Conservation (phyloP, 148 eudicot genomes). For the Cornus controversa region DNA sequence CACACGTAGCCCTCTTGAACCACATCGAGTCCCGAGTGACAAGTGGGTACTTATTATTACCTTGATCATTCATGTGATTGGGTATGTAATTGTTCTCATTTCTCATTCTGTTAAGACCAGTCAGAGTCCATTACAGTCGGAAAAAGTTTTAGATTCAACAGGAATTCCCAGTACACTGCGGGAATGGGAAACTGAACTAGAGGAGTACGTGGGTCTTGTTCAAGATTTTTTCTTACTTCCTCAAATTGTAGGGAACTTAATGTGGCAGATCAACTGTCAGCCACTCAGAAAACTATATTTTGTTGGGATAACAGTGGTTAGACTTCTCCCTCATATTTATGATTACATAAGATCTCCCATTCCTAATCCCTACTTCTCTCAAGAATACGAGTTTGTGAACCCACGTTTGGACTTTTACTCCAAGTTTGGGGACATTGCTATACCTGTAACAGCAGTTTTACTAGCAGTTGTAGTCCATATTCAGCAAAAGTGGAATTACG, state of each 20-base stretch:
- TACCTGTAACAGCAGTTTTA: constrained; percentile 48
- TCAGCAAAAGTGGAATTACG: constrained; percentile 78
- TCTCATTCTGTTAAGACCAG: constrained; percentile 45
- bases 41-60: constrained; percentile 51
- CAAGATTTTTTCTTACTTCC: constrained; percentile 90
- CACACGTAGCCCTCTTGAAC: constrained; percentile 42
- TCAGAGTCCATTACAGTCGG: constrained; percentile 37
- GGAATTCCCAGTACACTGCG: constrained; percentile 39
- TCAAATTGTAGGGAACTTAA: constrained; percentile 68
- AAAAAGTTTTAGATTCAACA: constrained; percentile 29
- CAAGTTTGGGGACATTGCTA: constrained; percentile 68
- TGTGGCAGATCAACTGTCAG: constrained; percentile 64
- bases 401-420: constrained; percentile 63
- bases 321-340: constrained; percentile 79
- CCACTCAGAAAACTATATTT: constrained; percentile 68
- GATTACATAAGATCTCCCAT: constrained; percentile 54
- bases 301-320: constrained; percentile 63
- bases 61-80: constrained; percentile 51
- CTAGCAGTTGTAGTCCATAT: constrained; percentile 51
- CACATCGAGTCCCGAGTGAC: constrained; percentile 63
- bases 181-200: constrained; percentile 67
- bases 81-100: constrained; percentile 53
- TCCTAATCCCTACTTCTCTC: constrained; percentile 61
- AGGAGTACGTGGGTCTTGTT: constrained; percentile 77
- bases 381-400: constrained; percentile 75